These are phyloP conservation scores for Globisporangium nagaii DNA, from an alignment of 352 stramenopile genomes.

Conservation along the genomic window DNA sequence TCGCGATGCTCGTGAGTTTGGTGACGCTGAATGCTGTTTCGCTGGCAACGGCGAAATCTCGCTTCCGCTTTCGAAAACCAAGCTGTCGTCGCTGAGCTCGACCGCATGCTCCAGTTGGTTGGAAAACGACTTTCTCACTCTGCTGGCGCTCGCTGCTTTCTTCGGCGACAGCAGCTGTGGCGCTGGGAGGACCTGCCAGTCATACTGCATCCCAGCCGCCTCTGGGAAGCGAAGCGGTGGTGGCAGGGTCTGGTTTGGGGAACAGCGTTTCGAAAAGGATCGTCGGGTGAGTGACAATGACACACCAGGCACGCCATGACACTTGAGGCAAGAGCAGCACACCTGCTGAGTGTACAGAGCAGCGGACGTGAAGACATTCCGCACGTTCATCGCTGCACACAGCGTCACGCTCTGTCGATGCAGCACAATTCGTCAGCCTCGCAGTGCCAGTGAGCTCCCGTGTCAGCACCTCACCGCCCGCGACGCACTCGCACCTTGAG, in stretches of 20 bases:
- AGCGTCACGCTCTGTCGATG: constrained; percentile 39
- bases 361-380: constrained; percentile 58
- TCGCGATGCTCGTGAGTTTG: neutral
- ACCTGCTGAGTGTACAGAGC: constrained; percentile 42
- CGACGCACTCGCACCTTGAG: constrained; percentile 44
- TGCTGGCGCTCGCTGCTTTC: neutral
- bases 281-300: too few relatives aligned
- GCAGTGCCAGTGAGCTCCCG: constrained; percentile 2
- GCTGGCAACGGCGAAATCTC: neutral
- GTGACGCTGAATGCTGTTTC: neutral
- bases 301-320: neutral
- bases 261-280: too few relatives aligned
- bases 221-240: constrained; percentile 27
- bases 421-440: too few relatives aligned
- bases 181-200: constrained; percentile 25
- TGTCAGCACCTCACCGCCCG: neutral
- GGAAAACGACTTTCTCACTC: neutral
- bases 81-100: too few relatives aligned
- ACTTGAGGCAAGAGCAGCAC: neutral
- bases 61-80: neutral
- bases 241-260: constrained; percentile 53
- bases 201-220: constrained; percentile 17
- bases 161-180: neutral
- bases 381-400: constrained; percentile 59
- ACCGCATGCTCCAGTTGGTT: neutral